phyloP scores from a whole-genome alignment of 2,329 filamentous ascomycete species.

The Xylariaceae sp. region DNA sequence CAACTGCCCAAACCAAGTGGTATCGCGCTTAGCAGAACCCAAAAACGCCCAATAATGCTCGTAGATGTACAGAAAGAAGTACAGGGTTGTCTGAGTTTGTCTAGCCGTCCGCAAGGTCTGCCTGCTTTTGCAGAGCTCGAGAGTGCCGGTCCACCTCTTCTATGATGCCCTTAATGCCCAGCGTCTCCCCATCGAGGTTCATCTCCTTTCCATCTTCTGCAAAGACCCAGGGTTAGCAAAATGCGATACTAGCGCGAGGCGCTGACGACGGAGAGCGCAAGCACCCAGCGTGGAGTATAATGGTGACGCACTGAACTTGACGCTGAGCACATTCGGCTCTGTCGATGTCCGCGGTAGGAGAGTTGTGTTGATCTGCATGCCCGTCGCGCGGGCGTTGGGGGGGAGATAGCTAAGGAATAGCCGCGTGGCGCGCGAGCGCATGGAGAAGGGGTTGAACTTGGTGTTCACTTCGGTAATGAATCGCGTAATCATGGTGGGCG shows the following conservation, averaged over 20 bases:
- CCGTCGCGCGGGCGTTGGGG: slow-evolving; percentile 72
- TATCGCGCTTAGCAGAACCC: slow-evolving; percentile 15
- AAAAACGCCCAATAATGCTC: slow-evolving; percentile 36
- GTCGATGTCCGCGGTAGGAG: slow-evolving; percentile 74
- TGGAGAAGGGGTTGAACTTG: slow-evolving; percentile 90
- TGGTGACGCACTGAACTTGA: slow-evolving; percentile 84
- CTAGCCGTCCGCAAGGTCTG: slow-evolving; percentile 67
- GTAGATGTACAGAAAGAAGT: slow-evolving; percentile 24
- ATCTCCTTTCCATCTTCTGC: slow-evolving; percentile 92
- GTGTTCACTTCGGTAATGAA: slow-evolving; percentile 87
- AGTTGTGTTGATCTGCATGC: slow-evolving; percentile 79
- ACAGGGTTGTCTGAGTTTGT: slow-evolving; percentile 10
- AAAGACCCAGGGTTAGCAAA: slow-evolving; percentile 2
- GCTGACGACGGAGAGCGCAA: not conserved
- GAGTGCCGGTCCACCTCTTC: slow-evolving; percentile 93
- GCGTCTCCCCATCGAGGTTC: slow-evolving; percentile 77
- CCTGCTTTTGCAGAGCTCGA: slow-evolving; percentile 78
- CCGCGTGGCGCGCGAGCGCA: slow-evolving; percentile 79
- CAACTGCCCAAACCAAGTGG: slow-evolving; percentile 13
- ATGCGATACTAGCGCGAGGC: too few species aligned
- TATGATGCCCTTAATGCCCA: slow-evolving; percentile 84
- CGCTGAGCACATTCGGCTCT: slow-evolving; percentile 69
- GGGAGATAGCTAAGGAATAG: slow-evolving; percentile 88
- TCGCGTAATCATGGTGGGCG: slow-evolving; percentile 73
- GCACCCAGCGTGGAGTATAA: too few species aligned